Evolutionary conservation across 225 moss, liverwort and hornwort genomes (phyloP).

Genomic region (Straminergon stramineum): DNA sequence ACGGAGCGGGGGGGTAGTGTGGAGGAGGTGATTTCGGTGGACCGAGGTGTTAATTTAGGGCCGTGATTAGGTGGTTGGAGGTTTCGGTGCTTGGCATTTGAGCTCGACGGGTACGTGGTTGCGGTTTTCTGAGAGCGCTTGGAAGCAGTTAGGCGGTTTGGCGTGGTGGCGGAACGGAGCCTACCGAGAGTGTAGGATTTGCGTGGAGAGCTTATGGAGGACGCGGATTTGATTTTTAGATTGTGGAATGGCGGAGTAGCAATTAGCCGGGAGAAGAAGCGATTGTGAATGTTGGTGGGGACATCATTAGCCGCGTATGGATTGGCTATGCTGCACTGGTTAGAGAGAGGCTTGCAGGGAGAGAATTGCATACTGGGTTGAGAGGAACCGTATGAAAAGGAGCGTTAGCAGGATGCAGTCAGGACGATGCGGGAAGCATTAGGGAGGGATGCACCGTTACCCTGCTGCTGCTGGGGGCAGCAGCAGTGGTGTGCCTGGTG

Average conservation of each 20-base stretch:
- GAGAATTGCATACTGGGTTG: not conserved
- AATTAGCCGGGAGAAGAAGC: constrained; percentile 10
- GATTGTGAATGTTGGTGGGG: constrained; percentile 6
- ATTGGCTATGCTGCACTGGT: constrained; percentile 12
- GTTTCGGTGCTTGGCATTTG: constrained; percentile 9
- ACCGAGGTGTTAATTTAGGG: constrained; percentile 11
- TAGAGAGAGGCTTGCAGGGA: not conserved
- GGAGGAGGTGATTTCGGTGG: not conserved
- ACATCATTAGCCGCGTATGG: not conserved
- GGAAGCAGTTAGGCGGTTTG: constrained; percentile 9
- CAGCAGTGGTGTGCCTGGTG: constrained; percentile 73
- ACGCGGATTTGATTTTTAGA: constrained; percentile 9
- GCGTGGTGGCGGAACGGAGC: not conserved
- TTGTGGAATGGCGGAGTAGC: not conserved
- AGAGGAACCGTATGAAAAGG: not conserved
- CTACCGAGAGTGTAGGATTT: not conserved
- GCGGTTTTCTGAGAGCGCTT: not conserved
- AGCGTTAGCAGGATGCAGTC: constrained; percentile 26
- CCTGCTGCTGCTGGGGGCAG: constrained; percentile 77
- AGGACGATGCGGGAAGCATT: constrained; percentile 39
- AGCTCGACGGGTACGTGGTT: not conserved
- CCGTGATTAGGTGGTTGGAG: not conserved
- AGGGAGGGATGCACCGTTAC: constrained; percentile 89
- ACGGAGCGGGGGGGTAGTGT: not conserved
- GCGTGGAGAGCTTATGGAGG: constrained; percentile 10